A percentile compares a stretch with the other conserved stretches of the same genome.
phyloP scores from a whole-genome alignment of 2,329 filamentous ascomycete species.

The Aspergillus thermomutatus region DNA sequence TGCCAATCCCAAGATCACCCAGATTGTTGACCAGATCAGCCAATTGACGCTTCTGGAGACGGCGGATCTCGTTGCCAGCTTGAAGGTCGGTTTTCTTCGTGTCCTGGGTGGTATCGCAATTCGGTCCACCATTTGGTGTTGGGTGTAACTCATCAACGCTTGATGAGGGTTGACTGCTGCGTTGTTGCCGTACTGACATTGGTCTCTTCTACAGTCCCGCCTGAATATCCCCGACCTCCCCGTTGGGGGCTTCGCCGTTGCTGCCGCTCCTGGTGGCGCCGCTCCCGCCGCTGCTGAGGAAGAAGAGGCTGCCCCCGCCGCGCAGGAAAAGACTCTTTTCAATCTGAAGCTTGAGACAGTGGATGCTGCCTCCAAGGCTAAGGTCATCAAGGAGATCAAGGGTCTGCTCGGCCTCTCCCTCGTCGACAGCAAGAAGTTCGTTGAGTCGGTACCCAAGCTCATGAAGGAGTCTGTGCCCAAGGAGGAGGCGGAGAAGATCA shows the following conservation, averaged over 20 bases:
- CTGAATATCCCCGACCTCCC: constrained; percentile 98
- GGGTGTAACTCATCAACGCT: neutral
- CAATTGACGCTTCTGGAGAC: constrained; percentile 97
- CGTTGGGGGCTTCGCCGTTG: constrained; percentile 82
- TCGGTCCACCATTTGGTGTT: neutral
- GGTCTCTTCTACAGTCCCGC: constrained; percentile 60
- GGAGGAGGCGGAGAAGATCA: constrained; percentile 98
- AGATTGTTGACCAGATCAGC: constrained; percentile 98
- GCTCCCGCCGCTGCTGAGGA: constrained; percentile 65
- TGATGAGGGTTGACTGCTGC: neutral
- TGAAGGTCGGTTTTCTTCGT: constrained; percentile 67
- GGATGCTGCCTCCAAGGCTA: constrained; percentile 86
- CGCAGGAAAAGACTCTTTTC: constrained; percentile 94
- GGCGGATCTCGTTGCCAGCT: constrained; percentile 85
- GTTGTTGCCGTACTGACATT: constrained; percentile 2
- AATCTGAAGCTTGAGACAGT: constrained; percentile 91
- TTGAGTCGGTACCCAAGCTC: constrained; percentile 94
- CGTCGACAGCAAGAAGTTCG: constrained; percentile 99
- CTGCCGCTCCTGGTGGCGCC: constrained; percentile 57
- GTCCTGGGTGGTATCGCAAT: neutral
- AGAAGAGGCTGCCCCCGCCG: constrained; percentile 82
- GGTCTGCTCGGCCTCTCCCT: constrained; percentile 87
- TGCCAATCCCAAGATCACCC: constrained; percentile 83
- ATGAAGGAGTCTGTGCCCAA: constrained; percentile 99
- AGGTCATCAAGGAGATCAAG: constrained; percentile 99